These are phyloP conservation scores for Chaetomium tenue DNA, from an alignment of 495 filamentous ascomycete species.

Conservation along the genomic window DNA sequence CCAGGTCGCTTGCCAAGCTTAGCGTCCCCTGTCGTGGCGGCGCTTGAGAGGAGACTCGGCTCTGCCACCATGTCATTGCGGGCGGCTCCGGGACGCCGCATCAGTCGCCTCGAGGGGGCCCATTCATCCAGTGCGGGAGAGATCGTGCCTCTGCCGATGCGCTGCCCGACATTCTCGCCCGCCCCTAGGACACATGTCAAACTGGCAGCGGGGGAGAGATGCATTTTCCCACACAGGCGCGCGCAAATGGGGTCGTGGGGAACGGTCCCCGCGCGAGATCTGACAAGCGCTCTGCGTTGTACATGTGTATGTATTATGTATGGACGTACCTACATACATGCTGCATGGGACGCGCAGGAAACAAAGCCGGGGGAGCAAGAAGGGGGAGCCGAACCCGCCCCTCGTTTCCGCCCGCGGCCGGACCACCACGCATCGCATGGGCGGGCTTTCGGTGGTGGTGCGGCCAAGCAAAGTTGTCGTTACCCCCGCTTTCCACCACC, in stretches of 20 bases:
- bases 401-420: not conserved
- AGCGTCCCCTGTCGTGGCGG: constrained; percentile 25
- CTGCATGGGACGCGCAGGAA: constrained; percentile 5
- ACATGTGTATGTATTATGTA: not conserved
- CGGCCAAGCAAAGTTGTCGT: too few species aligned
- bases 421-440: not conserved
- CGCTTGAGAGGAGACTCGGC: constrained; percentile 27
- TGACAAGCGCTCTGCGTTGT: constrained; percentile 14
- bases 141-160: constrained; percentile 29
- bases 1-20: constrained; percentile 19
- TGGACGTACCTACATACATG: not conserved
- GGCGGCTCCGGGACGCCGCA: constrained; percentile 29
- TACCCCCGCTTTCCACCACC: constrained; percentile 4
- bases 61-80: constrained; percentile 22
- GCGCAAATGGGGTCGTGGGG: not conserved
- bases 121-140: constrained; percentile 15
- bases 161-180: constrained; percentile 29
- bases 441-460: not conserved
- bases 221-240: constrained; percentile 5
- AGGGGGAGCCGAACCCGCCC: not conserved
- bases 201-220: constrained; percentile 2
- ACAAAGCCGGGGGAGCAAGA: constrained; percentile 16
- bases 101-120: constrained; percentile 5
- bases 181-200: constrained; percentile 3
- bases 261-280: not conserved